A percentile compares a stretch with the other conserved stretches of the same genome.
Evolutionary conservation across 495 filamentous ascomycete species (phyloP).

Genomic region (Mytilinidion resinicola): DNA sequence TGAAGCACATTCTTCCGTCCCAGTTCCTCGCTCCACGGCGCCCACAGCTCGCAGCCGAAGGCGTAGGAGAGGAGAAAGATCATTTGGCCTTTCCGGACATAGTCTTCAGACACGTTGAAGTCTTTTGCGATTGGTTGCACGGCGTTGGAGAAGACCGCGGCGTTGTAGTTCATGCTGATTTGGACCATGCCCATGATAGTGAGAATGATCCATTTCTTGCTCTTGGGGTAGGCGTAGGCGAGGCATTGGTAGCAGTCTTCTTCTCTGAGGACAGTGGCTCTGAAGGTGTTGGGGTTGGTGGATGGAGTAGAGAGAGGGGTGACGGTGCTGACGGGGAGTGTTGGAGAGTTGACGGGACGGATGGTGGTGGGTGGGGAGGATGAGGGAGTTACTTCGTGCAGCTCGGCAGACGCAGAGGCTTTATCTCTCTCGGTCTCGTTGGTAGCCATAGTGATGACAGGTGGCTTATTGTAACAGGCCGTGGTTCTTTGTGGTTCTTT

Average conservation of each 20-base stretch:
- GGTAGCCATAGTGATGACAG: too few relatives aligned
- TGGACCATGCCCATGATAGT: constrained; percentile 66
- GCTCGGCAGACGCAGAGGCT: too few relatives aligned
- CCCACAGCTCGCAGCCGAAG: constrained; percentile 74
- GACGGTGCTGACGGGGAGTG: too few relatives aligned
- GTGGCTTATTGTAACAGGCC: too few relatives aligned
- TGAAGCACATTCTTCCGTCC: constrained; percentile 66
- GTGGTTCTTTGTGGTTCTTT: too few relatives aligned
- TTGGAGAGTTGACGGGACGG: too few relatives aligned
- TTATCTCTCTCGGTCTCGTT: too few relatives aligned
- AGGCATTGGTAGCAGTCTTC: neutral
- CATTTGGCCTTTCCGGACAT: constrained; percentile 56
- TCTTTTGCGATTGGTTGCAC: constrained; percentile 51
- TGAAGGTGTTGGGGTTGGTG: neutral
- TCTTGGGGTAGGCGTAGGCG: constrained; percentile 52
- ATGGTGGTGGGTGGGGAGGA: too few relatives aligned
- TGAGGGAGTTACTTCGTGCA: too few relatives aligned
- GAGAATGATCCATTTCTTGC: constrained; percentile 69
- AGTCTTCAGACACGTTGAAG: constrained; percentile 58
- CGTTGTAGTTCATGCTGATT: constrained; percentile 79
- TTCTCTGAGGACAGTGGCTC: neutral
- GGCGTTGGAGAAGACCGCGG: constrained; percentile 62
- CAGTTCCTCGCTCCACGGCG: constrained; percentile 70
- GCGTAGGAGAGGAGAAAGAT: constrained; percentile 66
- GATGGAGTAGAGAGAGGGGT: too few relatives aligned